Evolutionary conservation across 2,329 filamentous ascomycete species (phyloP), one percentile per base, ranked within the genome.

Genomic region (Aspergillus hiratsukae): DNA sequence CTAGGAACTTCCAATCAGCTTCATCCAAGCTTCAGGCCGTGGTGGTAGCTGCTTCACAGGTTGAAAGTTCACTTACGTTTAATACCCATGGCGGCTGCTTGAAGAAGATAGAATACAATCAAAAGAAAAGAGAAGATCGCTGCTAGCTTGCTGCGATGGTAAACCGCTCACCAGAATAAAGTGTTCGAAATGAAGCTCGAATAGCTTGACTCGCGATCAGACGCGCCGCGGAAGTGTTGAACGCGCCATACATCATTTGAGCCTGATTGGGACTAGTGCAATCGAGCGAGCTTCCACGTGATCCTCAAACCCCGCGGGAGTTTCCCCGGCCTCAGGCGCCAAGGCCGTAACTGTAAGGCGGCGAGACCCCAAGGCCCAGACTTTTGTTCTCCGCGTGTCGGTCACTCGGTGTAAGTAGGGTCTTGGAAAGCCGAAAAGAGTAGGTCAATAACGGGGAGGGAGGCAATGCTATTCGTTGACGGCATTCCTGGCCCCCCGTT

Each of bases 11-110:
- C 37, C 31, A 43, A 52, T 70, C 41, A 67, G 61, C 41, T 52
- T 37, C 46, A 28, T 49, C 25, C 23, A 14, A 37, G 31, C 50
- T 55, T 35, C 49, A 9, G 17, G 37, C n/a, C 17, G 87, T 28
- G 66, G 87, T 87, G 74, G 84, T 81, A 81, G 85, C 86, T 43
- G 63, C 78, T 37, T 28, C 53, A n/a, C 29, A 49, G 21, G 37
- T 23, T 29, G 14, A 25, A 11, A 29, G 4, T 49, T 11, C 37
- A 72, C 77, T 62, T 65, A 80, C 78, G 76, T 68, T 81, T 81
- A 58, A 81, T 81, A 69, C 78, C 78, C 78, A 81, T 81, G 2
- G 57, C 74, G 62, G 8, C 14, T 6, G 21, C 9, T 25, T 6
- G 23, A 40, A 14, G 4, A 11, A 23, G 6, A n/a, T 9, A 35